Evolutionary conservation across 2,329 filamentous ascomycete species (phyloP), one percentile per base, ranked within the genome.

Genomic region (Fusarium keratoplasticum): DNA sequence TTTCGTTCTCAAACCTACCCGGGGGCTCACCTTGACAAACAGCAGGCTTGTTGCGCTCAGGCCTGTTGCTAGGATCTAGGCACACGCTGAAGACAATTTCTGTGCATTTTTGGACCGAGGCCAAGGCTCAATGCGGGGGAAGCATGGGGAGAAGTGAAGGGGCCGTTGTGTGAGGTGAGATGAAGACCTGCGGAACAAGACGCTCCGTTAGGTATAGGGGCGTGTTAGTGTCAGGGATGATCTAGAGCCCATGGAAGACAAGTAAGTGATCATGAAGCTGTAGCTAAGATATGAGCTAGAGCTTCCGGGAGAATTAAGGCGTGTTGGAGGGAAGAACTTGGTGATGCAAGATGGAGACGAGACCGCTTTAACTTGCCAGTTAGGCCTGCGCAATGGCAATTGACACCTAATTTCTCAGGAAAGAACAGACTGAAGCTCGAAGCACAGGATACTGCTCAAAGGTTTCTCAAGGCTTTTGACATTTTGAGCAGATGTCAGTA

Each of bases 71-170:
- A 8, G 76, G 71, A 69, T 81, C 73, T 62, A 84, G 70, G 74
- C 81, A 76, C 7, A 82, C 81, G 36, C 76, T 42, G 22, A 85
- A 79, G 31, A 68, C 75, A 75, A 84, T 81, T 27, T 70, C 61
- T 27, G 81, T 80, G 71, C 78, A 81, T 13, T 75, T 73, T n/a
- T 73, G 75, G 18, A 11, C 22, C 18, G 9, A 85, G 77, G 52
- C 75, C 71, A n/a, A 77, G 73, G 22, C 72, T 65, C n/a, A 61
- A 59, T 18, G 71, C 65, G 36, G 70, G 52, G 35, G 6, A 31
- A 60, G 18, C 11, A 50, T 22, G 50, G 25, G 52, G 67, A 44
- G 20, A 70, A 13, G 47, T 50, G 62, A 47, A 25, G 7, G 22
- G 20, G 14, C 7, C 13, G 22, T 44, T 16, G 11, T 16, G 20